A percentile compares a stretch with the other conserved stretches of the same genome.
Evolutionary conservation across 2,329 filamentous ascomycete genomes (phyloP).

Genomic region (Fusarium luffae): DNA sequence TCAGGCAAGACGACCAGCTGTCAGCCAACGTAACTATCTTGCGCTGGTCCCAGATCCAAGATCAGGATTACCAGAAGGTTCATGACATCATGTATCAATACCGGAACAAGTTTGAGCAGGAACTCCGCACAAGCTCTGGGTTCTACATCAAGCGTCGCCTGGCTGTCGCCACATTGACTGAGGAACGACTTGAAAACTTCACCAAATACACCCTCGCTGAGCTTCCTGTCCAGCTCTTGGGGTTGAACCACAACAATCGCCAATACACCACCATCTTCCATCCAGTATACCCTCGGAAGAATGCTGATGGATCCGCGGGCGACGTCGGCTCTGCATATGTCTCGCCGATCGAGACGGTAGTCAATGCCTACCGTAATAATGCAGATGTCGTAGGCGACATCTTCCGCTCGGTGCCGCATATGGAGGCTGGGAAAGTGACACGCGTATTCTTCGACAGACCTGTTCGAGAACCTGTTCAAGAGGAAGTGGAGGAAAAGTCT

Average conservation of each 20-base stretch:
- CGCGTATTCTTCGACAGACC: not conserved
- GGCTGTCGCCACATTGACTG: constrained; percentile 1
- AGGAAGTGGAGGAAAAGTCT: not conserved
- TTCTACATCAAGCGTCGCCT: constrained; percentile 5
- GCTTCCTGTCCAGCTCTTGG: not conserved
- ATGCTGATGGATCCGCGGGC: not conserved
- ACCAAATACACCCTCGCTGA: constrained; percentile 6
- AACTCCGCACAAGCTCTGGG: not conserved
- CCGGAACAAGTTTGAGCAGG: not conserved
- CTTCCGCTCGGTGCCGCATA: not conserved
- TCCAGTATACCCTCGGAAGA: not conserved
- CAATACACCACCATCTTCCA: not conserved
- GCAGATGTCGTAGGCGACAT: not conserved
- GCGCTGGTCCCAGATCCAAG: constrained; percentile 2
- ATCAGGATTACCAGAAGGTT: not conserved
- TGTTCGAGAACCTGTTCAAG: not conserved
- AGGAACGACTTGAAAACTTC: not conserved
- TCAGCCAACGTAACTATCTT: not conserved
- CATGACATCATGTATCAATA: not conserved
- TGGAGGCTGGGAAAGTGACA: not conserved
- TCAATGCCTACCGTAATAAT: not conserved
- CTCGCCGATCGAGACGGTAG: not conserved
- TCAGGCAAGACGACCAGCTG: not conserved
- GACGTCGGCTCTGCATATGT: not conserved
- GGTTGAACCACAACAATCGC: not conserved